A percentile compares a stretch with the other conserved stretches of the same genome.
These are phyloP conservation scores for Cyclotella sp. DNA, from an alignment of 108 stramenopile genomes.

Conservation along the genomic window DNA sequence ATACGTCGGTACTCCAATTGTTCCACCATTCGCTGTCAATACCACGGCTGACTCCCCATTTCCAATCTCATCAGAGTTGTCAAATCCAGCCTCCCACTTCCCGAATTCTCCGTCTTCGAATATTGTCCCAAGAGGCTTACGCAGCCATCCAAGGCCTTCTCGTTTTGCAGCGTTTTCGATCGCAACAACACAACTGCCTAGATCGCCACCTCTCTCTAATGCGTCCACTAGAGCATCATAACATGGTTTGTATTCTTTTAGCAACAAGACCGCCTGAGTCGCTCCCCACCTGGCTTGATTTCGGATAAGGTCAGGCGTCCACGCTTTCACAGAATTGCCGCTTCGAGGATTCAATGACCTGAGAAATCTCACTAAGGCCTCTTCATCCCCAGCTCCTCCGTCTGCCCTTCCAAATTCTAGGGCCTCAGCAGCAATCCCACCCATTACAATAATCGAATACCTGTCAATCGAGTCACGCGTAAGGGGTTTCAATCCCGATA, in stretches of 20 bases:
- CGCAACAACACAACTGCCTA: slow-evolving; percentile 85
- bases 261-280: slow-evolving; percentile 74
- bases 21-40: slow-evolving; percentile 8
- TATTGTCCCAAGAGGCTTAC: slow-evolving; percentile 71
- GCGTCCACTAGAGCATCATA: slow-evolving; percentile 89
- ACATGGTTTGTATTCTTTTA: slow-evolving; percentile 78
- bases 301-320: slow-evolving; percentile 62
- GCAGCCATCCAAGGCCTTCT: slow-evolving; percentile 55
- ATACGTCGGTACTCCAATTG: slow-evolving; percentile 50
- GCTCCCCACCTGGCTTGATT: slow-evolving; percentile 93
- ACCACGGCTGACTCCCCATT: slow-evolving; percentile 32
- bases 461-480: slow-evolving; percentile 88
- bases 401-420: slow-evolving; percentile 81
- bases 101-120: slow-evolving; percentile 62
- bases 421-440: slow-evolving; percentile 95
- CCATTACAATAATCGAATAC: slow-evolving; percentile 93
- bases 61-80: slow-evolving; percentile 1
- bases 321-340: slow-evolving; percentile 62
- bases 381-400: slow-evolving; percentile 94
- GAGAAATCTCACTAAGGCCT: slow-evolving; percentile 81
- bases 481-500: slow-evolving; percentile 59
- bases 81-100: slow-evolving; percentile 49
- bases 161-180: slow-evolving; percentile 81
- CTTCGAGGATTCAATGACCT: slow-evolving; percentile 54
- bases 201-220: slow-evolving; percentile 74